phyloP scores from a whole-genome alignment of 352 stramenopile species.

The Albugo candida region DNA sequence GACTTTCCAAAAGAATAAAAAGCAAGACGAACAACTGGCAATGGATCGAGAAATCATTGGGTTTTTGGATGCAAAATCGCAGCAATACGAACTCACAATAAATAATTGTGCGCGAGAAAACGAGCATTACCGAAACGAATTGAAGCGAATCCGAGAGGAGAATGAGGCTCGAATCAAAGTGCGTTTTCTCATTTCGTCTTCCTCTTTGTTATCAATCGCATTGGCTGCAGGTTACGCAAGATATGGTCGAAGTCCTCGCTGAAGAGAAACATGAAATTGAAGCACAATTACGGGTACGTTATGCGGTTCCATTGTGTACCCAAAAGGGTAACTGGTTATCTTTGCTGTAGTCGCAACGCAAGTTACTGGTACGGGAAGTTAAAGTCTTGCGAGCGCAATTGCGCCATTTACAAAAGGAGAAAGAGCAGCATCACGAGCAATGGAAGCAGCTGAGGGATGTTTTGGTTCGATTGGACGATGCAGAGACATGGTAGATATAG shows the following conservation, averaged over 20 bases:
- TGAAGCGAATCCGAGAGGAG: constrained; percentile 29
- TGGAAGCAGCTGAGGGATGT: constrained; percentile 41
- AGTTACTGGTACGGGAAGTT: constrained; percentile 64
- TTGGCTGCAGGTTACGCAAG: constrained; percentile 48
- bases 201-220: background rate
- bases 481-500: too few relatives aligned
- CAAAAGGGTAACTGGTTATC: too few relatives aligned
- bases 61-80: constrained; percentile 55
- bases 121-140: constrained; percentile 21
- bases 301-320: background rate
- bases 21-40: constrained; percentile 43
- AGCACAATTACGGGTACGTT: constrained; percentile 27
- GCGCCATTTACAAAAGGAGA: constrained; percentile 35
- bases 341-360: constrained; percentile 29
- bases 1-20: constrained; percentile 25
- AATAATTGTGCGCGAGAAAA: constrained; percentile 34
- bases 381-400: constrained; percentile 51
- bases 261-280: constrained; percentile 65
- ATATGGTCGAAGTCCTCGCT: constrained; percentile 54
- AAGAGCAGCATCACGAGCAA: constrained; percentile 50
- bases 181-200: constrained; percentile 1
- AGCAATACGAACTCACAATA: constrained; percentile 47
- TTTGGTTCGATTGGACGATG: too few relatives aligned
- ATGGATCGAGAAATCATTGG: constrained; percentile 72
- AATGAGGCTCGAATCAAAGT: constrained; percentile 37